A percentile compares a stretch with the other conserved stretches of the same genome.
These are phyloP conservation scores for Mycena haematopus DNA, from an alignment of 768 basidiomycete species.

Conservation along the genomic window DNA sequence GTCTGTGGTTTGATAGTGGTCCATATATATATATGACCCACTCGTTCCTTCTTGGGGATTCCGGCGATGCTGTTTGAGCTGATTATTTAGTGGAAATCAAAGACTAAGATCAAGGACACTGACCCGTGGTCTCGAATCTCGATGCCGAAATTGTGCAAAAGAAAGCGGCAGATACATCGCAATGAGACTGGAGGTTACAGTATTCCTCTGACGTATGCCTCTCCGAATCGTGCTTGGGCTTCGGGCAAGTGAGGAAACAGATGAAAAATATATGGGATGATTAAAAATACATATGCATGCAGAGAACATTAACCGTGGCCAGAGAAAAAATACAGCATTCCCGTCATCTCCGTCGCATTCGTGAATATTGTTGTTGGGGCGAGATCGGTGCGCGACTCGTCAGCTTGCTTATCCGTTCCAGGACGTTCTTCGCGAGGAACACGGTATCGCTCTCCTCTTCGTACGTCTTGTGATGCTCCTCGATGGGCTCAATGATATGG, in stretches of 20 bases:
- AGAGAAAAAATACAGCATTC: background rate
- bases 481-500: constrained; percentile 57
- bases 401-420: constrained; percentile 50
- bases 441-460: constrained; percentile 67
- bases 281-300: constrained; percentile 29
- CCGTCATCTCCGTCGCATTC: constrained; percentile 19
- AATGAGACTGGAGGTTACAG: background rate
- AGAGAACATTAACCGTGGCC: constrained; percentile 9
- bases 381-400: constrained; percentile 32
- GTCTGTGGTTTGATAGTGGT: background rate
- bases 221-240: too few relatives aligned
- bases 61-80: constrained; percentile 54
- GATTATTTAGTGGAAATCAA: background rate
- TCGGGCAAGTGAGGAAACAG: constrained; percentile 16
- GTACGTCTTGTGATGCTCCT: constrained; percentile 54
- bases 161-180: background rate
- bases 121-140: constrained; percentile 47
- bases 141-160: constrained; percentile 40
- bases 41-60: constrained; percentile 53
- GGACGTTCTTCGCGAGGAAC: constrained; percentile 60
- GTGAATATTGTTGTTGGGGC: constrained; percentile 23
- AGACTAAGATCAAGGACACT: constrained; percentile 15
- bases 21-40: constrained; percentile 48
- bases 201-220: constrained; percentile 16
- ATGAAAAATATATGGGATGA: constrained; percentile 4